phyloP scores from a whole-genome alignment of 169 alveolate species.

The Plasmodium gonderi region DNA sequence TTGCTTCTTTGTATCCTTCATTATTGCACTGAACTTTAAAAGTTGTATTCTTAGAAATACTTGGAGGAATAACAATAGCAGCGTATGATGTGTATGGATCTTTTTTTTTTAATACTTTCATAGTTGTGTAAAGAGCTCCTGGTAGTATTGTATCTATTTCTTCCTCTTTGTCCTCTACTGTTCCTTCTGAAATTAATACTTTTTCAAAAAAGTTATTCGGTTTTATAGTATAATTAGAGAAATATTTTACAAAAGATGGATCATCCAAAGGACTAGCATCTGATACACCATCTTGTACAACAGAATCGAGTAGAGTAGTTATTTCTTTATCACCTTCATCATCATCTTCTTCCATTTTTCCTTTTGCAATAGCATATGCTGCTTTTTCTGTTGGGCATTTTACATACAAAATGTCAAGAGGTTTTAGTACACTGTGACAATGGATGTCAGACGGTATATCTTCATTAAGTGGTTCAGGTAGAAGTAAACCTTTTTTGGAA shows the following conservation, averaged over 20 bases:
- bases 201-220: slow-evolving; percentile 16
- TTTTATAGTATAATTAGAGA: not conserved
- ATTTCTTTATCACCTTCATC: slow-evolving; percentile 13
- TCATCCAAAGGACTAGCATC: not conserved
- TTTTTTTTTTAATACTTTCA: slow-evolving; percentile 15
- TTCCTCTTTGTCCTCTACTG: not conserved
- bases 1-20: slow-evolving; percentile 25
- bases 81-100: slow-evolving; percentile 42
- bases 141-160: not conserved
- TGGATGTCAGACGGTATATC: not conserved
- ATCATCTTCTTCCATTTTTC: not conserved
- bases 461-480: slow-evolving; percentile 11
- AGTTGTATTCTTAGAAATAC: not conserved
- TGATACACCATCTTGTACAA: not conserved
- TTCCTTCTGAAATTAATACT: not conserved
- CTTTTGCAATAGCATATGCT: slow-evolving; percentile 10
- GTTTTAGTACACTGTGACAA: slow-evolving; percentile 15
- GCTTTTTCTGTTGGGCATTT: slow-evolving; percentile 57
- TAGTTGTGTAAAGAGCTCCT: not conserved
- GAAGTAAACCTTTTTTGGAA: slow-evolving; percentile 4
- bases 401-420: slow-evolving; percentile 54
- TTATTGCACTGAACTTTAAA: slow-evolving; percentile 55
- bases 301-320: not conserved
- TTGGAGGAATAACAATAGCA: slow-evolving; percentile 43
- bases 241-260: slow-evolving; percentile 1